A percentile compares a stretch with the other conserved stretches of the same genome.
These are phyloP conservation scores for Sequoia sempervirens DNA, from an alignment of 75 land plant genomes.

Conservation along the genomic window DNA sequence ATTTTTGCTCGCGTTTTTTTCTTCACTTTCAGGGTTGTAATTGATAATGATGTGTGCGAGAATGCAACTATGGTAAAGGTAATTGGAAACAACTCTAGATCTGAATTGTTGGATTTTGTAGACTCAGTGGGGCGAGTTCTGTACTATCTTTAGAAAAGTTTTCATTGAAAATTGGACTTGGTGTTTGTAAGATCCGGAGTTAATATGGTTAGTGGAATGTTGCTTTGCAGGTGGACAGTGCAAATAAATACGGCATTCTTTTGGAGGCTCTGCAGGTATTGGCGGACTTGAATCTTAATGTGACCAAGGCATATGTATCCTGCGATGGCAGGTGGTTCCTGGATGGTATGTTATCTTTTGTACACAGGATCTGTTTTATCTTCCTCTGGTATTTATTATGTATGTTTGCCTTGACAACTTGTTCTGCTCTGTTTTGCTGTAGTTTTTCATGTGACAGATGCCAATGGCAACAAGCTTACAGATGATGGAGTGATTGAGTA, in stretches of 20 bases:
- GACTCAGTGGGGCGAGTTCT: not conserved
- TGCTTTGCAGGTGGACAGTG: constrained; percentile 61
- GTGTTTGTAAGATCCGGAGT: not conserved
- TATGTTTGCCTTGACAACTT: not conserved
- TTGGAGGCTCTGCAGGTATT: constrained; percentile 73
- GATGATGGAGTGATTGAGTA: constrained; percentile 38
- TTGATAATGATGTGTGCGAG: constrained; percentile 55
- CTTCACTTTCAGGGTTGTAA: constrained; percentile 40
- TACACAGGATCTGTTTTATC: not conserved
- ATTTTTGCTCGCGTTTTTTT: not conserved
- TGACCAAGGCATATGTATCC: constrained; percentile 73
- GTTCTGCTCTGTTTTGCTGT: not conserved
- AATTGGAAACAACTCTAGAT: not conserved
- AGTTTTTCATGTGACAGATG: constrained; percentile 79
- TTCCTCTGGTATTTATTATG: not conserved
- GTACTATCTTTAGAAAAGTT: not conserved
- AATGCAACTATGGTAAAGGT: constrained; percentile 62
- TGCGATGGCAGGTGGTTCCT: constrained; percentile 83
- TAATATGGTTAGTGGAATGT: not conserved
- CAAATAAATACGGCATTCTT: constrained; percentile 58
- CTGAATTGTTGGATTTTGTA: not conserved
- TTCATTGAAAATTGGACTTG: not conserved
- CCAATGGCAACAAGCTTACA: constrained; percentile 44
- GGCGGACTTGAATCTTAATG: constrained; percentile 62
- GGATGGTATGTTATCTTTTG: constrained; percentile 44